phyloP scores from a whole-genome alignment of 1,284 basidiomycete genomes.

The Ustilago nuda region DNA sequence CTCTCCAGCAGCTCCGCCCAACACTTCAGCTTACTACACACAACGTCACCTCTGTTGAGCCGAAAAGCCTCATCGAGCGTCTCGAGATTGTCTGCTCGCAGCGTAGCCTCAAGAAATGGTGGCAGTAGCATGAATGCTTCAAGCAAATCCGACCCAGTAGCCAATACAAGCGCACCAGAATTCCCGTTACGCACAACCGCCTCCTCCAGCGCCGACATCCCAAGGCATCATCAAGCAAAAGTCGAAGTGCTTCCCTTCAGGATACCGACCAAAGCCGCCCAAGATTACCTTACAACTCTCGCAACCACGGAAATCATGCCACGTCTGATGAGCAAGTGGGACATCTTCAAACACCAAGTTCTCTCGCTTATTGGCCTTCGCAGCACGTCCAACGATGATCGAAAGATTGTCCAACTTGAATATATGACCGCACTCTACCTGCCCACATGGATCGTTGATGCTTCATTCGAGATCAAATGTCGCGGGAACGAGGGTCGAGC shows the following conservation, averaged over 20 bases:
- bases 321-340: slow-evolving; percentile 27
- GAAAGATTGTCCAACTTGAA: slow-evolving; percentile 32
- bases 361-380: slow-evolving; percentile 23
- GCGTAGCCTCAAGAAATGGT: not conserved
- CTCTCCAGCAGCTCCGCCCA: not conserved
- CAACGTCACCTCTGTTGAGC: slow-evolving; percentile 6
- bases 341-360: slow-evolving; percentile 24
- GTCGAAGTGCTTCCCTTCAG: slow-evolving; percentile 46
- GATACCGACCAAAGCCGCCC: slow-evolving; percentile 28
- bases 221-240: slow-evolving; percentile 39
- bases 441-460: slow-evolving; percentile 50
- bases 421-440: slow-evolving; percentile 43
- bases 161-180: not conserved
- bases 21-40: slow-evolving; percentile 4
- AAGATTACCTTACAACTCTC: slow-evolving; percentile 26
- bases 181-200: not conserved
- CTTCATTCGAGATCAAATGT: slow-evolving; percentile 47
- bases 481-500: slow-evolving; percentile 46
- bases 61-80: slow-evolving; percentile 2
- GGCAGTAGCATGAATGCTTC: not conserved
- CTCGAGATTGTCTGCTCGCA: slow-evolving; percentile 8
- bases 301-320: slow-evolving; percentile 32
- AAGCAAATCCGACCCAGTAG: slow-evolving; percentile 14
- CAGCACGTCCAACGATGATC: slow-evolving; percentile 12
- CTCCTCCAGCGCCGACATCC: slow-evolving; percentile 5